Evolutionary conservation across 495 filamentous ascomycete species (phyloP), one percentile per base, ranked within the genome.

Genomic region (Penicillium maclennaniae): DNA sequence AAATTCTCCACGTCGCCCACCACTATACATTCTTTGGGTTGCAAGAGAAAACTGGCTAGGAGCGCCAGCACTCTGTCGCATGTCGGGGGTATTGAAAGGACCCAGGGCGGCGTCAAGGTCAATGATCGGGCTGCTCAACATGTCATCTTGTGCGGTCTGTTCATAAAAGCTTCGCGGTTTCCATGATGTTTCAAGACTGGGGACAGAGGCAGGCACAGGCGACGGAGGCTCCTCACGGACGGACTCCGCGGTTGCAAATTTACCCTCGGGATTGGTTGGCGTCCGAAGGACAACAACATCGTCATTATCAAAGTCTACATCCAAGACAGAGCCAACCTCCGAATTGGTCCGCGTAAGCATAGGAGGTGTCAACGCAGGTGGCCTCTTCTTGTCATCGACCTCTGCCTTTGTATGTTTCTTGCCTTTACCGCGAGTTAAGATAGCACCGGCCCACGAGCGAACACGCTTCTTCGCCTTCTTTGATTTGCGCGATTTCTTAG

Each of bases 41-140:
- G 82, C 79, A 16, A 79, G 70, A 12, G 80, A 71, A 59, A 72
- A 84, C 23, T 79, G 83, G 45, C 78, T 82, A 39, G 73, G 79
- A 15, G 77, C 66, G 56, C 80, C 80, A 45, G 69, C 73, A 7
- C 56, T 50, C 12, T 62, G 60, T 3, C 65, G 57, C 57, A 76
- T 78, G 53, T 80, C 72, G 4, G 90, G 89, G 1, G 89, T 92
- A 62, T 93, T 91, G 71, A 95, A 95, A 0, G 93, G 91, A 3
- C 89, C 89, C 10, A 98, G 75, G n/a, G 92, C 93, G 34, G 92
- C 93, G 76, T 98, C 93, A 38, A 98, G 75, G 71, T 98, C 93
- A 47, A 98, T 92, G 53, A 96, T 82, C 6, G 87, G 88, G 59
- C 84, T 67, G 28, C 53, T 91, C 43, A 84, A 75, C 2, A 73